Evolutionary conservation across 441 rosid species (phyloP).

Genomic region (Brassica balearica): DNA sequence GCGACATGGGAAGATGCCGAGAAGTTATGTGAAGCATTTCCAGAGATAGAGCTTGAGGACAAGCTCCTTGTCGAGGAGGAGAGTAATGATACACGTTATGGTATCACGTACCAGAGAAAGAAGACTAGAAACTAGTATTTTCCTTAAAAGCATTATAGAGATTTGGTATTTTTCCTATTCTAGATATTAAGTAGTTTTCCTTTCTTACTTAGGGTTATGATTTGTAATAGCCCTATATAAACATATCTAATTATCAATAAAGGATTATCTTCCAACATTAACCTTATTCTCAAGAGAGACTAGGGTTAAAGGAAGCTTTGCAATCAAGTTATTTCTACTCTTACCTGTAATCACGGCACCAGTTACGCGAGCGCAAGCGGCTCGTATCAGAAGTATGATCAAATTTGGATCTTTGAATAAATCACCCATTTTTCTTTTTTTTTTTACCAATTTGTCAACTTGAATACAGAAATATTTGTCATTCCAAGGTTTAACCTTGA

Average conservation of each 20-base stretch:
- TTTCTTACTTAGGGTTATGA: no score
- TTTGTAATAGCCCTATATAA: no score
- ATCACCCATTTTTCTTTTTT: background rate
- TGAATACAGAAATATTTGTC: no score
- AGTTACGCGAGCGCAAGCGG: no score
- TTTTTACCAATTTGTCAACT: no score
- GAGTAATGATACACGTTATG: background rate
- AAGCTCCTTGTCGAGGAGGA: no score
- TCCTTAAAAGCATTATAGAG: background rate
- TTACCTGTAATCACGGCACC: no score
- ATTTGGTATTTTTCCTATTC: no score
- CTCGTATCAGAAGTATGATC: slow-evolving; percentile 60
- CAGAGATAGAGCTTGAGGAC: no score
- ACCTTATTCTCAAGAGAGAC: background rate
- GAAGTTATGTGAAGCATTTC: background rate
- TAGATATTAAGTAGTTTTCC: no score
- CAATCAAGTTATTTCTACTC: no score
- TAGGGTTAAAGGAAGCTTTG: background rate
- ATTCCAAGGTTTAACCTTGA: background rate
- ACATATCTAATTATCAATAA: no score
- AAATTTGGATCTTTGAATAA: slow-evolving; percentile 42
- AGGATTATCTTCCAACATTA: background rate
- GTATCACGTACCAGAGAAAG: background rate
- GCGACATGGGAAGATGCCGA: background rate
- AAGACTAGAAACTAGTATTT: background rate